Evolutionary conservation across 1,284 basidiomycete species (phyloP).

Genomic region (Erythrobasidium hasegawianum): DNA sequence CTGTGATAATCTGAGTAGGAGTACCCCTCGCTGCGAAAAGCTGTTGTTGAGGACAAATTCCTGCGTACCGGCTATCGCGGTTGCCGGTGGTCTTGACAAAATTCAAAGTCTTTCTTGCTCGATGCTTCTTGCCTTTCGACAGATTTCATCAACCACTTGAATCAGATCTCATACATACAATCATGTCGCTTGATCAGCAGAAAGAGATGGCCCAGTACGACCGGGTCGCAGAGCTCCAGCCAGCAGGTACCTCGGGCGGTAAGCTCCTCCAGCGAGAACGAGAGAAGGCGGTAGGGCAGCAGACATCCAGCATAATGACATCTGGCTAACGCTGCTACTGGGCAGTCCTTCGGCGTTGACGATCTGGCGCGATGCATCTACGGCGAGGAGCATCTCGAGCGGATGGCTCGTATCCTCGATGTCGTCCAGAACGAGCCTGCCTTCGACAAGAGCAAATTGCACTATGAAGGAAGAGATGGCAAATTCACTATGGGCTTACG

Average conservation of each 20-base stretch:
- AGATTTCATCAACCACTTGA: too few relatives aligned
- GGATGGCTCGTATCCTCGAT: conserved; percentile 54
- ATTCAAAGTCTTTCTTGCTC: too few relatives aligned
- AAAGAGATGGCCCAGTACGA: conserved; percentile 13
- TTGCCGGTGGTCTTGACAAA: too few relatives aligned
- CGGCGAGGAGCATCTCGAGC: conserved; percentile 33
- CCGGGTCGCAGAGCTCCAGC: conserved; percentile 10
- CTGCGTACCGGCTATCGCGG: too few relatives aligned
- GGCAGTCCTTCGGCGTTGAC: conserved; percentile 33
- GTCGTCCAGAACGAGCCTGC: conserved; percentile 59
- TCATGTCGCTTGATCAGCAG: background rate
- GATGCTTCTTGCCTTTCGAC: too few relatives aligned
- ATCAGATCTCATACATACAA: too few relatives aligned
- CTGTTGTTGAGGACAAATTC: too few relatives aligned
- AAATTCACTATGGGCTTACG: conserved; percentile 47
- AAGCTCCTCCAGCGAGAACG: conserved; percentile 43
- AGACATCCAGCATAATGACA: background rate
- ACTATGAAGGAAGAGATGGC: conserved; percentile 48
- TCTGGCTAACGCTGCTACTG: background rate
- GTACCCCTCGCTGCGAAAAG: too few relatives aligned
- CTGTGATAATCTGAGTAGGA: too few relatives aligned
- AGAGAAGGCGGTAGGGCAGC: conserved; percentile 32
- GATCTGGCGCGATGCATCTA: conserved; percentile 40
- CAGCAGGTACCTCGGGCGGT: conserved; percentile 20
- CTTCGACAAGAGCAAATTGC: conserved; percentile 63